Evolutionary conservation across 106 monocot genomes (phyloP), one percentile per base, ranked within the genome.

Genomic region (Cymbidium sinense): DNA sequence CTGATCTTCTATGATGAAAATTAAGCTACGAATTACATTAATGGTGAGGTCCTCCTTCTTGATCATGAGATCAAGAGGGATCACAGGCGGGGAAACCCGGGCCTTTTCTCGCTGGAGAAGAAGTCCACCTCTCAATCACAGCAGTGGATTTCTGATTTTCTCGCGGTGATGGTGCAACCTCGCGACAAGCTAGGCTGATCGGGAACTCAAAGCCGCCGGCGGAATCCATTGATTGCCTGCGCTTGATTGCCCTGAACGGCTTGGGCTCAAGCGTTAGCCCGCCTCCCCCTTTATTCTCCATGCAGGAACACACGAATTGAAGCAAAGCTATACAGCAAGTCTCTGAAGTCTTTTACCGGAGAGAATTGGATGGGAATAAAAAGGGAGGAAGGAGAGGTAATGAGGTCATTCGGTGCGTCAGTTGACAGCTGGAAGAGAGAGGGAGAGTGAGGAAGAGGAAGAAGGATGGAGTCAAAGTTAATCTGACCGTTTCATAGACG

Each of bases 101-200:
- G n/a, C n/a, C 74, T 83, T 70, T 90, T 88, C 78, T 91, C 91
- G 34, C 76, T 64, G 55, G 88, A 91, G 88, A 93, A 91, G 85
- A 96, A 93, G 76, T 93, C 93, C 85, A 91, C 72, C 88, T 91
- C 93, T n/a, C 77, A 34, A 84, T 58, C 10, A 21, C 35, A 19
- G 75, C 83, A 6, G n/a, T 76, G 70, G 30, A 35, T 29, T 43
- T 76, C 31, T 70, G 47, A 47, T 47, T n/a, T n/a, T n/a, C n/a
- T n/a, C n/a, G n/a, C n/a, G n/a, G n/a, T n/a, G n/a, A n/a, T n/a
- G n/a, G n/a, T n/a, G n/a, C 37, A 15, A 15, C 44, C 19, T 50
- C 72, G 34, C 51, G 18, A 34, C 64, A 64, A 15, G 17, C 43
- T 30, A 79, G 43, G 21, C 12, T 70, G 10, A 80, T 70, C 8